Conservation (phyloP, 805 yeast genomes). For the Candida taoyuanica region DNA sequence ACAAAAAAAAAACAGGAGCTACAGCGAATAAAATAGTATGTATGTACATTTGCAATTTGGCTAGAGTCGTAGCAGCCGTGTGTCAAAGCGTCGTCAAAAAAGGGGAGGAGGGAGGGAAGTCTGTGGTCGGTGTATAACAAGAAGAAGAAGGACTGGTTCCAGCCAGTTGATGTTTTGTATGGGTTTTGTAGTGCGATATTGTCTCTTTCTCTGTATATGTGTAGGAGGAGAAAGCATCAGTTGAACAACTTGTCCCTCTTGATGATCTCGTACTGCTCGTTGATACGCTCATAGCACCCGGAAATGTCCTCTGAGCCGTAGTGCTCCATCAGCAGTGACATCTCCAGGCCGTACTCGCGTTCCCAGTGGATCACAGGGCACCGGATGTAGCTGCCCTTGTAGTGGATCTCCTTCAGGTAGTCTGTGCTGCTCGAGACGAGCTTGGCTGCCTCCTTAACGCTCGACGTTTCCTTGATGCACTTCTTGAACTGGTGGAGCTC, state of each 20-base stretch:
- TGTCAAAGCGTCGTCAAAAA: too few relatives aligned
- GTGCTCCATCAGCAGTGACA: slow-evolving; percentile 10
- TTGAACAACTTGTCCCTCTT: slow-evolving; percentile 23
- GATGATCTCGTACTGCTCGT: slow-evolving; percentile 25
- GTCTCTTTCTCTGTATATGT: background rate
- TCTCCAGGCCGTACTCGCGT: slow-evolving; percentile 21
- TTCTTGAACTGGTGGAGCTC: slow-evolving; percentile 21
- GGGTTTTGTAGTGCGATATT: too few relatives aligned
- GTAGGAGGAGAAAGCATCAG: slow-evolving; percentile 1
- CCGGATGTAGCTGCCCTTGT: slow-evolving; percentile 22
- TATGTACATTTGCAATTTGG: slow-evolving; percentile 1
- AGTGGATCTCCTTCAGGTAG: slow-evolving; percentile 25
- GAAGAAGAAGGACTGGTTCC: too few relatives aligned
- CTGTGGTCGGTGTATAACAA: too few relatives aligned
- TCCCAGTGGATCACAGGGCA: slow-evolving; percentile 26
- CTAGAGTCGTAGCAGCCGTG: slow-evolving; percentile 4
- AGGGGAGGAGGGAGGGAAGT: too few relatives aligned
- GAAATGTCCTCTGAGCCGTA: slow-evolving; percentile 6
- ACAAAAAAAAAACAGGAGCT: too few relatives aligned
- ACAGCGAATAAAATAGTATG: background rate
- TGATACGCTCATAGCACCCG: slow-evolving; percentile 16
- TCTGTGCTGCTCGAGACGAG: slow-evolving; percentile 15
- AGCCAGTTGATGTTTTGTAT: too few relatives aligned
- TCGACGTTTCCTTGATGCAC: slow-evolving; percentile 14
- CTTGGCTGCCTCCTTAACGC: slow-evolving; percentile 15